phyloP scores from a whole-genome alignment of 148 eudicot species.

The Vaccinium macrocarpon region DNA sequence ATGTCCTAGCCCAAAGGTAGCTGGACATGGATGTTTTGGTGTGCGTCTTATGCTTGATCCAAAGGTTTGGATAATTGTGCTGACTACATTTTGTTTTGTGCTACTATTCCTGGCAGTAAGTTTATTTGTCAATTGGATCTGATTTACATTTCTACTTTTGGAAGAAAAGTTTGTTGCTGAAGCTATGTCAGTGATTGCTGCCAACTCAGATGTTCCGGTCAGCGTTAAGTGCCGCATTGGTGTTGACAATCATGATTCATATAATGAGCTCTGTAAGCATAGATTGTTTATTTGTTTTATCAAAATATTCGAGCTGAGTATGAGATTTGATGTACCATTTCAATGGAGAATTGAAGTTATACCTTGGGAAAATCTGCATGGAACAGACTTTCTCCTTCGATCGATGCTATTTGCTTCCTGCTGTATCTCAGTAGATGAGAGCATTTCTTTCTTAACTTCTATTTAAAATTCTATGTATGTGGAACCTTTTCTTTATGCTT shows the following conservation, averaged over 20 bases:
- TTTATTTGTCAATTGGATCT: constrained; percentile 27
- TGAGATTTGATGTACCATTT: not conserved
- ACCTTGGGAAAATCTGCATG: not conserved
- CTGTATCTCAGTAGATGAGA: not conserved
- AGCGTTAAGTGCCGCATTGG: constrained; percentile 97
- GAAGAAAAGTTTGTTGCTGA: constrained; percentile 96
- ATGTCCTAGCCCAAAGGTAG: constrained; percentile 95
- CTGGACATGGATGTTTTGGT: constrained; percentile 98
- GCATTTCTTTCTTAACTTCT: not conserved
- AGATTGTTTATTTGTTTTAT: not conserved
- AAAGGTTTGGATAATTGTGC: constrained; percentile 48
- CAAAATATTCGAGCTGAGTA: not conserved
- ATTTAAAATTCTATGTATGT: not conserved
- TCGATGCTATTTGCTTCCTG: not conserved
- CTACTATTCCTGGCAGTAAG: not conserved
- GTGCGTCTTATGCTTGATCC: constrained; percentile 95
- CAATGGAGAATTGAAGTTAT: not conserved
- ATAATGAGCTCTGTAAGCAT: constrained; percentile 86
- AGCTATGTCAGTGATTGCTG: constrained; percentile 97
- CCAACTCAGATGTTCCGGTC: constrained; percentile 85
- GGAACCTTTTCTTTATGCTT: not conserved
- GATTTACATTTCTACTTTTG: constrained; percentile 30
- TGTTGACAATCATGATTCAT: constrained; percentile 91
- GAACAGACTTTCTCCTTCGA: not conserved
- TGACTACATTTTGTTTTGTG: not conserved